Percentiles rank a stretch among this genome's conserved stretches.
Evolutionary conservation across 257 asterid species (phyloP).

Genomic region (Nicotiana knightiana): DNA sequence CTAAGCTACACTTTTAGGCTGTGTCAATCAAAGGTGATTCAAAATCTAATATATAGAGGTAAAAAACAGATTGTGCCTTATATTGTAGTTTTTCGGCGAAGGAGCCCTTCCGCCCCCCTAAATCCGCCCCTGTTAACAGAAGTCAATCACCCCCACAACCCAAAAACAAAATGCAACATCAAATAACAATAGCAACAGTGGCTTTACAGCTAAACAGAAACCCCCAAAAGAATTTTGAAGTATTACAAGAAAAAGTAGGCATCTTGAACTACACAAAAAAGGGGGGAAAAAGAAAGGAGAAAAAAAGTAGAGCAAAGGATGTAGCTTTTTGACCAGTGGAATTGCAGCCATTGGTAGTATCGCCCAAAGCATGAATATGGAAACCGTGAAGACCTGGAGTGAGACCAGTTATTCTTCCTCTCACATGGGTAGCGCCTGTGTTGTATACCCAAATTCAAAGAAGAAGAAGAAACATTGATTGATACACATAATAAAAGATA

Average conservation of each 20-base stretch:
- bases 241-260: too few species aligned
- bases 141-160: neutral
- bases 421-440: conserved; percentile 43
- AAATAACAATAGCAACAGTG: neutral
- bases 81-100: too few species aligned
- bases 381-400: conserved; percentile 86
- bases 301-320: neutral
- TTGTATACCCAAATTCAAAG: neutral
- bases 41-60: too few species aligned
- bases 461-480: neutral
- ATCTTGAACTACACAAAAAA: neutral
- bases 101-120: too few species aligned
- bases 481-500: neutral
- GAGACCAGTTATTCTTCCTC: conserved; percentile 62
- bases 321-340: conserved; percentile 51
- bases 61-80: too few species aligned
- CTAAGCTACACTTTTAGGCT: too few species aligned
- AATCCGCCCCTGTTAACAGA: too few species aligned
- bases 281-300: neutral
- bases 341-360: conserved; percentile 92
- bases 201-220: too few species aligned
- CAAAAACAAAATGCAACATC: neutral
- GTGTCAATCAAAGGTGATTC: too few species aligned
- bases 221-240: too few species aligned
- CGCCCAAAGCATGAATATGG: conserved; percentile 93